Evolutionary conservation across 148 eudicot species (phyloP).

Genomic region (Fallopia convolvulus): DNA sequence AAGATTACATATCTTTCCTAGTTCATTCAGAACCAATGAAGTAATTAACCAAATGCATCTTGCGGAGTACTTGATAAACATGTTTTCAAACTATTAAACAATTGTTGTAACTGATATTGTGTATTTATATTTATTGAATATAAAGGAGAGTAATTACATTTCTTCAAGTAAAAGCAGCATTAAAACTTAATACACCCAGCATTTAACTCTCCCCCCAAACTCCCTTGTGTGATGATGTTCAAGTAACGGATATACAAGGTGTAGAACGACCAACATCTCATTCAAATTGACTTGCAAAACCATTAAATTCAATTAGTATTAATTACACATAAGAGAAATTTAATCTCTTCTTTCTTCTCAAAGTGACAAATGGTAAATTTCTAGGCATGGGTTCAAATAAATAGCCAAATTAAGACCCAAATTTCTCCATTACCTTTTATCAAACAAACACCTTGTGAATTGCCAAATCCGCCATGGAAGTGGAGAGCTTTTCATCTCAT

Average conservation of each 20-base stretch:
- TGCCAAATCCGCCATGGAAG: neutral
- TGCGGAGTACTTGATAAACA: neutral
- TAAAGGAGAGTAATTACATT: neutral
- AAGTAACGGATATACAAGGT: neutral
- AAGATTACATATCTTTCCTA: neutral
- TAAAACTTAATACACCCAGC: neutral
- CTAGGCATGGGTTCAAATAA: neutral
- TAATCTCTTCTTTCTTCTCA: neutral
- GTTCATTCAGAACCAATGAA: neutral
- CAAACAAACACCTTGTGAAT: neutral
- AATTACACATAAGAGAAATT: neutral
- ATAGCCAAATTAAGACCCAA: neutral
- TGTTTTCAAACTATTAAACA: neutral
- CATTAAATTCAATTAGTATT: neutral
- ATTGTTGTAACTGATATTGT: neutral
- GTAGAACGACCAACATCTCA: neutral
- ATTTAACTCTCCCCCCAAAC: neutral
- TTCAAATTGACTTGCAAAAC: neutral
- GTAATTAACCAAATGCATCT: neutral
- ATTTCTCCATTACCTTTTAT: neutral
- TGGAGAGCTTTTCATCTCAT: neutral
- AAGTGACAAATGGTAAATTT: neutral
- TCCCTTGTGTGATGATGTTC: neutral
- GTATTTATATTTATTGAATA: neutral
- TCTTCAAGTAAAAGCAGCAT: conserved; percentile 1